These are phyloP conservation scores for Torulaspora maleeae DNA, from an alignment of 805 yeast species.

Conservation along the genomic window DNA sequence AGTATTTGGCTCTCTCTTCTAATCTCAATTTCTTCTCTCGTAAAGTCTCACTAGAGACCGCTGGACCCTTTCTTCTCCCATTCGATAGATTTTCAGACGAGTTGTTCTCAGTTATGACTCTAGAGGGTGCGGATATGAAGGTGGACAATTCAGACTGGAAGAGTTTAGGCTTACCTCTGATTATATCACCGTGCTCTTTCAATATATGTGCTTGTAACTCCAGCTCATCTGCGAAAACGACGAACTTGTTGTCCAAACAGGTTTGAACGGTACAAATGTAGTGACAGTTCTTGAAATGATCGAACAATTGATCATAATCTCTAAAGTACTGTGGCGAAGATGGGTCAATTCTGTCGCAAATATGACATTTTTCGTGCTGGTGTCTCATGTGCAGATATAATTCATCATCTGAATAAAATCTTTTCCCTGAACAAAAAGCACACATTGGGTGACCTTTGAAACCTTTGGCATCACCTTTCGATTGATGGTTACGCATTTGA, in stretches of 20 bases:
- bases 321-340: constrained; percentile 67
- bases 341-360: constrained; percentile 70
- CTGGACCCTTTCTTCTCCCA: constrained; percentile 22
- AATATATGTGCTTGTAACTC: constrained; percentile 87
- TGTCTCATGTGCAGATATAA: constrained; percentile 75
- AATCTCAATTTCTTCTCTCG: constrained; percentile 56
- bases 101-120: constrained; percentile 24
- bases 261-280: constrained; percentile 68
- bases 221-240: constrained; percentile 81
- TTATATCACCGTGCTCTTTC: constrained; percentile 54
- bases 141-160: constrained; percentile 64
- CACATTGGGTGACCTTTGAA: constrained; percentile 89
- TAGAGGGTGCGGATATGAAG: constrained; percentile 38
- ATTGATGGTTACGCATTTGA: constrained; percentile 65
- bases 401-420: constrained; percentile 89
- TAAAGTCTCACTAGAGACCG: constrained; percentile 39
- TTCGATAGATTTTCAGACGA: constrained; percentile 6
- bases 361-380: constrained; percentile 80
- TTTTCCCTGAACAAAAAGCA: constrained; percentile 63
- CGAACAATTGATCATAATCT: constrained; percentile 67
- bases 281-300: constrained; percentile 72
- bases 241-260: constrained; percentile 86
- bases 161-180: constrained; percentile 34
- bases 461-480: constrained; percentile 69
- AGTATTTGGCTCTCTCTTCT: constrained; percentile 82